Conservation (phyloP, 495 filamentous ascomycete genomes). For the Lasiosphaeria hispida region DNA sequence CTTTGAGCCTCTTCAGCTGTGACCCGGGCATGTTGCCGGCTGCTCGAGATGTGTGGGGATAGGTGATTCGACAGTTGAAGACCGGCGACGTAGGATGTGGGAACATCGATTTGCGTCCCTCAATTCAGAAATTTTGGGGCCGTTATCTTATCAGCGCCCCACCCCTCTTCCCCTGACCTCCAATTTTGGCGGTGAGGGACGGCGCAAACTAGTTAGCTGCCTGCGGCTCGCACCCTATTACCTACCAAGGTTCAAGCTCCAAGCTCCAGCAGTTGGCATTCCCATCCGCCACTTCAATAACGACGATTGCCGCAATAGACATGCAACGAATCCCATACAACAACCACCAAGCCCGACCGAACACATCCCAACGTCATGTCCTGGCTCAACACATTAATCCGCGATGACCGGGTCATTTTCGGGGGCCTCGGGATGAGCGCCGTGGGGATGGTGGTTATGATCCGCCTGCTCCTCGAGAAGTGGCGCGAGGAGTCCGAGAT, state of each 20-base stretch:
- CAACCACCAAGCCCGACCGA: background rate
- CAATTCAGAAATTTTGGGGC: constrained; percentile 24
- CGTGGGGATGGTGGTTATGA: constrained; percentile 33
- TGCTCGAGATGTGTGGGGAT: background rate
- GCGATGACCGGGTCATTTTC: constrained; percentile 44
- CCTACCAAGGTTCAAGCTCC: too few relatives aligned
- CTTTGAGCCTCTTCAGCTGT: constrained; percentile 92
- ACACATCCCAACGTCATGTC: constrained; percentile 25
- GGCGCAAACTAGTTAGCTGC: constrained; percentile 12
- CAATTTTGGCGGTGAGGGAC: constrained; percentile 26
- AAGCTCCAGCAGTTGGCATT: background rate
- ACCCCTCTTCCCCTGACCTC: background rate
- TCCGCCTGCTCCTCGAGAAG: constrained; percentile 39
- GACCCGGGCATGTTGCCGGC: constrained; percentile 75
- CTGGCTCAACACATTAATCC: constrained; percentile 30
- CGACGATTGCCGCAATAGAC: background rate
- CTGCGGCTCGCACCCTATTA: too few relatives aligned
- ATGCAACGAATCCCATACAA: constrained; percentile 4
- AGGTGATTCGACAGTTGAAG: background rate
- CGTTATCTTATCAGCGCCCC: constrained; percentile 36
- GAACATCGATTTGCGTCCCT: background rate
- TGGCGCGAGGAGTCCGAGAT: constrained; percentile 50
- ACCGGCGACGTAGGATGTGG: background rate
- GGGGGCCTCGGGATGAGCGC: constrained; percentile 39
- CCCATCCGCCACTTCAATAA: background rate